phyloP scores from a whole-genome alignment of 768 basidiomycete genomes.

The Candolleomyces eurysporus region DNA sequence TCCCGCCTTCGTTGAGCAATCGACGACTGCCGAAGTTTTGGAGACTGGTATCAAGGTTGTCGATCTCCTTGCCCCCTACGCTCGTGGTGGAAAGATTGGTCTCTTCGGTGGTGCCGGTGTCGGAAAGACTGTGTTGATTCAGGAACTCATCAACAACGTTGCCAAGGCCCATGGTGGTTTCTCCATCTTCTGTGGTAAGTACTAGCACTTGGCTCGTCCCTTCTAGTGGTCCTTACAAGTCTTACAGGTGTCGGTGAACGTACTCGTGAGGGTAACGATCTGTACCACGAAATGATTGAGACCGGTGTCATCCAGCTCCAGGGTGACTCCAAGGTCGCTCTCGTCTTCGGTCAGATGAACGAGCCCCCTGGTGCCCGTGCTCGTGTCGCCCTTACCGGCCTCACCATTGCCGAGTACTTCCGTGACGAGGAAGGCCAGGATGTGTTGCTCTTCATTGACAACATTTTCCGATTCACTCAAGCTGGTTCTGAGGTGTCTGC shows the following conservation, averaged over 20 bases:
- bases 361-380: constrained; percentile 99
- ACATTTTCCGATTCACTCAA: constrained; percentile 99
- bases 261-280: constrained; percentile 99
- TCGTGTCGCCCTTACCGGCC: constrained; percentile 98
- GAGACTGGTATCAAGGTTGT: constrained; percentile 99
- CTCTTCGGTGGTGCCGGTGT: constrained; percentile 99
- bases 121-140: constrained; percentile 99
- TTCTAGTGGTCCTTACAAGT: constrained; percentile 3
- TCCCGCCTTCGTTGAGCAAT: constrained; percentile 96
- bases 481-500: constrained; percentile 99
- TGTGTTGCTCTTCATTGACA: constrained; percentile 99
- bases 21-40: constrained; percentile 96
- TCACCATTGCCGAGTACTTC: constrained; percentile 99
- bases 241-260: constrained; percentile 94
- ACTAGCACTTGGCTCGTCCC: not conserved
- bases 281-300: constrained; percentile 99
- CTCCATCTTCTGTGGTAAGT: constrained; percentile 95
- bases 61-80: constrained; percentile 98
- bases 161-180: constrained; percentile 99
- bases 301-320: constrained; percentile 99
- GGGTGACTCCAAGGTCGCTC: constrained; percentile 99
- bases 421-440: constrained; percentile 99
- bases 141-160: constrained; percentile 99
- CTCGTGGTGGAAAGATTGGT: constrained; percentile 99
- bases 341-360: constrained; percentile 99